Percentiles rank a stretch among this genome's conserved stretches.
These are phyloP conservation scores for Capronia epimyces DNA, from an alignment of 2,329 filamentous ascomycete genomes.

Conservation along the genomic window DNA sequence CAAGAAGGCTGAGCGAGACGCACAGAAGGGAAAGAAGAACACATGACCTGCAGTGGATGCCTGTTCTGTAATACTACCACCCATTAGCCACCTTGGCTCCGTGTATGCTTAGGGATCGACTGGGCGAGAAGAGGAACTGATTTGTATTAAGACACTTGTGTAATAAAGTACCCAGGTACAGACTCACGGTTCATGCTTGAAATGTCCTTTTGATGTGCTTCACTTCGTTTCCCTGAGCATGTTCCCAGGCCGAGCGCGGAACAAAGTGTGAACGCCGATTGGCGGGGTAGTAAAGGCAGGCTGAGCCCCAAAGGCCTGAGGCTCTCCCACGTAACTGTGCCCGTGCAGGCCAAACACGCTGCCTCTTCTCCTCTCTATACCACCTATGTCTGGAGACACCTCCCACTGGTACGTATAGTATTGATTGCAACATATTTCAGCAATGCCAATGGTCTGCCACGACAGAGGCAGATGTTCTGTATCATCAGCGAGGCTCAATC, in stretches of 20 bases:
- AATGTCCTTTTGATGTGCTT: no score
- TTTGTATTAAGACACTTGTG: no score
- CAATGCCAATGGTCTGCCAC: neutral
- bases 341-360: neutral
- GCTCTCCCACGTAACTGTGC: no score
- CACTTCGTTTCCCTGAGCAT: no score
- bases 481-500: neutral
- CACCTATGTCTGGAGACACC: neutral
- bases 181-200: no score
- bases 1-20: slow-evolving; percentile 62
- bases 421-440: neutral
- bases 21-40: slow-evolving; percentile 22
- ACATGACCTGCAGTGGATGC: slow-evolving; percentile 5
- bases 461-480: neutral
- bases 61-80: no score
- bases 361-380: neutral
- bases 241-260: no score
- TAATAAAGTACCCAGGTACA: no score
- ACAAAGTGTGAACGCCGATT: no score
- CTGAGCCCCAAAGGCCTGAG: no score
- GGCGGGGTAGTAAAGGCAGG: neutral
- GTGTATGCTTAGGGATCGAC: no score
- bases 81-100: neutral
- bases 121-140: no score
- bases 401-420: neutral